Percentiles rank a stretch among this genome's conserved stretches.
Conservation (phyloP, 148 eudicot genomes). For the Rhododendron mucronatum region DNA sequence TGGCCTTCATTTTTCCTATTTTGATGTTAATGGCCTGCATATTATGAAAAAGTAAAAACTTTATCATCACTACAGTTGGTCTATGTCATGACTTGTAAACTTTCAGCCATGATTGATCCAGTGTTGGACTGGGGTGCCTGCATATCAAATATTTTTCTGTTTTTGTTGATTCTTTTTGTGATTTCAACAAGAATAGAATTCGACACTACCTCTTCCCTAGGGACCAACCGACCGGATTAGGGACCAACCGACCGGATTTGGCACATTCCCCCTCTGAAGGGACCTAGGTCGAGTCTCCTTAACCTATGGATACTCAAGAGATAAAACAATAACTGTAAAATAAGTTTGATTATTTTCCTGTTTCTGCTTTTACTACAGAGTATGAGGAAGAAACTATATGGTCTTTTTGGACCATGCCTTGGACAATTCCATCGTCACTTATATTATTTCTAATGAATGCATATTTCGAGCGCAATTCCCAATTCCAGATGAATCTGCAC, state of each 20-base stretch:
- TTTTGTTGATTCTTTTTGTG: background rate
- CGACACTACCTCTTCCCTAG: background rate
- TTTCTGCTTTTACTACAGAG: background rate
- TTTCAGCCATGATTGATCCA: background rate
- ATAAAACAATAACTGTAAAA: background rate
- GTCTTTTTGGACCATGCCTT: background rate
- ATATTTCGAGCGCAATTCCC: background rate
- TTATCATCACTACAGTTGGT: background rate
- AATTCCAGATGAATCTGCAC: background rate
- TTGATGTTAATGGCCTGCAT: background rate
- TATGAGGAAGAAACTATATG: background rate
- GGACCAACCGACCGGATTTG: background rate
- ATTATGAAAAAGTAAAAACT: background rate
- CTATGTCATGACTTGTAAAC: background rate
- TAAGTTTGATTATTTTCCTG: background rate
- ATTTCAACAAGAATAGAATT: background rate
- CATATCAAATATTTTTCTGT: background rate
- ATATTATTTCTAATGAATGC: background rate
- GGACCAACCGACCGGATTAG: background rate
- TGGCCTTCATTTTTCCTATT: background rate
- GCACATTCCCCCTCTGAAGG: background rate
- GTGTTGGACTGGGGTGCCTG: background rate
- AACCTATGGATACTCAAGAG: background rate
- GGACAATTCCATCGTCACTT: background rate
- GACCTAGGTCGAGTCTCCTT: background rate